Base-by-base conservation (phyloP, 768 basidiomycete species). In the Collybiopsis luxurians region DNA sequence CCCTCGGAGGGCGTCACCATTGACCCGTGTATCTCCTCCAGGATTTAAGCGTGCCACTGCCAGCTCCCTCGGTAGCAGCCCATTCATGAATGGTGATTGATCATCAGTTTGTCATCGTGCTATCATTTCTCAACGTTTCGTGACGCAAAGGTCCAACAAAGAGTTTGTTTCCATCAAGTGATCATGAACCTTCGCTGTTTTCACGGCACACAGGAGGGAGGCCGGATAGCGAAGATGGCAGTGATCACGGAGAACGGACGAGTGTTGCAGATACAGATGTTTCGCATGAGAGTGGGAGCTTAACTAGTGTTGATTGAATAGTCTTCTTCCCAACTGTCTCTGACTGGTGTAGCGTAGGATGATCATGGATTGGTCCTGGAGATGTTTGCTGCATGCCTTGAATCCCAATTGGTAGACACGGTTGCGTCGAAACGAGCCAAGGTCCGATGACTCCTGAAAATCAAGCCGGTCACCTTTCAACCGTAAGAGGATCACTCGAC, bases 81-180 rank as follows among this genome's bases (percentile, higher is more conserved):
- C 69, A 52, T 60, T 69, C 63, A 71, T 75, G 70, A 81, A 82
- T 59, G 80, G 80, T 79, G 73, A 75, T 74, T 78, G 71, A 69
- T 69, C 70, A 68, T 67, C 68, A 42, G 54, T 49, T 64, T 58
- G 31, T 63, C 15, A 43, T 38, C 45, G 59, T 56, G 60, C 61
- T 17, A 46, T 1, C 6, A 13, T 34, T 17, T 57, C 61, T 48
- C 67, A 61, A 28, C 46, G 39, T n/a, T 24, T 30, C 28, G 42
- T 31, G 46, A 44, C 42, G 46, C 48, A 57, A 34, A 47, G 59
- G 55, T 46, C 30, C 55, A 28, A 30, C 53, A 30, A 54, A 39
- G 19, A 48, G 21, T 39, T 30, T 56, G 21, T 56, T 39, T 47
- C 13, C 45, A 6, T 36, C 26, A 23, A 42, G 23, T 49, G 56